Conservation (phyloP, 768 basidiomycete species). For the Phanerochaete carnosa region DNA sequence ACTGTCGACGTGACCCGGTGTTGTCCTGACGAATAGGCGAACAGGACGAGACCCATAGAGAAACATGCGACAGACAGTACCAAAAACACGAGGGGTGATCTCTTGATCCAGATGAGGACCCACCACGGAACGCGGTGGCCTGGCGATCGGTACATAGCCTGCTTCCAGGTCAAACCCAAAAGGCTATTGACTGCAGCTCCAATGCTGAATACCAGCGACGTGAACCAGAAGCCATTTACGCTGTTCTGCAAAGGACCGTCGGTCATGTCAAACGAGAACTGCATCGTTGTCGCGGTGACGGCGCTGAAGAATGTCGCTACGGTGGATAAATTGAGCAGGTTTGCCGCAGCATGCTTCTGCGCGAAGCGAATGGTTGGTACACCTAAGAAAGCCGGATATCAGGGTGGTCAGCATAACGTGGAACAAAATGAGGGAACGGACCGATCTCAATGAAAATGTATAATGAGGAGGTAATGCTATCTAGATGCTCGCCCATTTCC, state of each 20-base stretch:
- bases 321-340: constrained; percentile 70
- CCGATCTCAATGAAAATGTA: constrained; percentile 76
- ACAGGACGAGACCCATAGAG: constrained; percentile 73
- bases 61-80: constrained; percentile 84
- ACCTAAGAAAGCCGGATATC: constrained; percentile 33
- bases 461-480: constrained; percentile 64
- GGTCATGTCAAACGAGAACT: constrained; percentile 56
- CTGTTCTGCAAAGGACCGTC: constrained; percentile 39
- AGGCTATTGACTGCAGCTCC: constrained; percentile 75
- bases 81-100: constrained; percentile 78
- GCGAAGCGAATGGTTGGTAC: constrained; percentile 76
- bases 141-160: constrained; percentile 79
- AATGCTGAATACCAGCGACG: constrained; percentile 73
- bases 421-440: constrained; percentile 28
- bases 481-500: constrained; percentile 76
- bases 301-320: constrained; percentile 78
- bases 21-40: constrained; percentile 71
- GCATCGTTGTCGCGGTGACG: constrained; percentile 69
- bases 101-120: constrained; percentile 85
- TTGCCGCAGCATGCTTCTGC: constrained; percentile 66
- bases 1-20: constrained; percentile 59
- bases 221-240: constrained; percentile 75
- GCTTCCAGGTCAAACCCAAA: constrained; percentile 77
- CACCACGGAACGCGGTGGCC: constrained; percentile 78
- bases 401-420: constrained; percentile 1